Evolutionary conservation across 2,329 filamentous ascomycete genomes (phyloP).

Genomic region (Venturia nashicola): DNA sequence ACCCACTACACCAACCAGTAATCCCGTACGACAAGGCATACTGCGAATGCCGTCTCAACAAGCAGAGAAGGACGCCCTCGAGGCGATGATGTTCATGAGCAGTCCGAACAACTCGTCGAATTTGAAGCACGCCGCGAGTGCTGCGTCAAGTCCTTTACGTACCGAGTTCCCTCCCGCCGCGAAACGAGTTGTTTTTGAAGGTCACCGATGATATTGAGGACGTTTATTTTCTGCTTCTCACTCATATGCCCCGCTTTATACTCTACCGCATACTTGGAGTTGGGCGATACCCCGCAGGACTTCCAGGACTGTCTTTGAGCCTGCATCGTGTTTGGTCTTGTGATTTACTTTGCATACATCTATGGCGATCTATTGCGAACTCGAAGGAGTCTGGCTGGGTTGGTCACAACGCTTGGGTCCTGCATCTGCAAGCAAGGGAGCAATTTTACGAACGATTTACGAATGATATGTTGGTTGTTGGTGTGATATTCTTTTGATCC

Average conservation of each 20-base stretch:
- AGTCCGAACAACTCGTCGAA: slow-evolving; percentile 61
- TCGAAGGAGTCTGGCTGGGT: background rate
- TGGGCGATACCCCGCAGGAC: slow-evolving; percentile 7
- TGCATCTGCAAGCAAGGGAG: background rate
- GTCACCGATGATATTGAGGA: background rate
- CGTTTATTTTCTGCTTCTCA: background rate
- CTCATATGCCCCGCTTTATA: background rate
- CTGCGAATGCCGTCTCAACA: slow-evolving; percentile 59
- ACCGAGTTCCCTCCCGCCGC: slow-evolving; percentile 1
- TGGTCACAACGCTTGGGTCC: too few species aligned
- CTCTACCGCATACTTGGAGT: background rate
- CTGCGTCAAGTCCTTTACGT: slow-evolving; percentile 3
- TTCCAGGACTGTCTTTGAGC: background rate
- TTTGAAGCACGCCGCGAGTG: slow-evolving; percentile 19
- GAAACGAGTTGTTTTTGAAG: slow-evolving; percentile 7
- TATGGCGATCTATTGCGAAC: background rate
- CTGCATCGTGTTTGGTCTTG: background rate
- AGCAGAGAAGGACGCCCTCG: slow-evolving; percentile 67
- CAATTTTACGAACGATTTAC: background rate
- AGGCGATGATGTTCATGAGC: slow-evolving; percentile 71
- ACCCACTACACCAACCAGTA: slow-evolving; percentile 15
- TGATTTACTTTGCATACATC: slow-evolving; percentile 3
- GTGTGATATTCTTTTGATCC: background rate
- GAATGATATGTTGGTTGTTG: background rate
- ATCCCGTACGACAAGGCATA: slow-evolving; percentile 30